Evolutionary conservation across 1,284 basidiomycete species (phyloP).

Genomic region (Tausonia pullulans): DNA sequence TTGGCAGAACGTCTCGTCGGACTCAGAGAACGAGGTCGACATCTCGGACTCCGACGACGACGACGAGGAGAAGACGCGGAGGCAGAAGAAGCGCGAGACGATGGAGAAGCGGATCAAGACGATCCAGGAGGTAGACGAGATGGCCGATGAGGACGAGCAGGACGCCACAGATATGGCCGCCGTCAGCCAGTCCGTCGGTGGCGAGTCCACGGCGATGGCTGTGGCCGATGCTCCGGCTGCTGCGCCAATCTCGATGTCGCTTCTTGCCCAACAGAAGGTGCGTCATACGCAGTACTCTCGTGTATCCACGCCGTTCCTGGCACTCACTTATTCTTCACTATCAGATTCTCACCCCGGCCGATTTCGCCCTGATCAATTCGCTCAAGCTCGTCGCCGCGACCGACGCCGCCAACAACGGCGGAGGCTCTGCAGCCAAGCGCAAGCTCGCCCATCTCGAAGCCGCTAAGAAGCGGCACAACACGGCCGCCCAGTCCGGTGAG

Average conservation of each 20-base stretch:
- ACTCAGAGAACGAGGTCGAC: constrained; percentile 56
- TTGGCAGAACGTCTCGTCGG: constrained; percentile 78
- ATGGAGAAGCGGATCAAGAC: constrained; percentile 25
- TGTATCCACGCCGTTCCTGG: background rate
- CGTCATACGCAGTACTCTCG: background rate
- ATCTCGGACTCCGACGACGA: constrained; percentile 82
- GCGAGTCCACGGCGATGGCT: constrained; percentile 20
- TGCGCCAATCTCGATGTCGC: constrained; percentile 22
- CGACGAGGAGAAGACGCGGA: constrained; percentile 36
- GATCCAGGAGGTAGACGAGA: constrained; percentile 29
- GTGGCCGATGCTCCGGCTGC: too few species aligned
- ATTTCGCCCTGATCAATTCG: constrained; percentile 87
- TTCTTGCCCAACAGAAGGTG: constrained; percentile 36
- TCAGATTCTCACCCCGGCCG: constrained; percentile 93
- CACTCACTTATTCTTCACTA: background rate
- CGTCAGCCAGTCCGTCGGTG: constrained; percentile 16
- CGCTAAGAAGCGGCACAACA: constrained; percentile 45
- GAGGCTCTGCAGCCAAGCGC: constrained; percentile 69
- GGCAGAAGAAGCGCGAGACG: constrained; percentile 29
- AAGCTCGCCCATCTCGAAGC: constrained; percentile 71
- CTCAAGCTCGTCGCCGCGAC: constrained; percentile 73
- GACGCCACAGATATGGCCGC: constrained; percentile 17
- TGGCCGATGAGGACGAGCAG: constrained; percentile 20
- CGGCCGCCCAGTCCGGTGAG: constrained; percentile 31
- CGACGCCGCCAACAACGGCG: constrained; percentile 56